Conservation (phyloP, 1,284 basidiomycete genomes). For the Puccinia polysora region DNA sequence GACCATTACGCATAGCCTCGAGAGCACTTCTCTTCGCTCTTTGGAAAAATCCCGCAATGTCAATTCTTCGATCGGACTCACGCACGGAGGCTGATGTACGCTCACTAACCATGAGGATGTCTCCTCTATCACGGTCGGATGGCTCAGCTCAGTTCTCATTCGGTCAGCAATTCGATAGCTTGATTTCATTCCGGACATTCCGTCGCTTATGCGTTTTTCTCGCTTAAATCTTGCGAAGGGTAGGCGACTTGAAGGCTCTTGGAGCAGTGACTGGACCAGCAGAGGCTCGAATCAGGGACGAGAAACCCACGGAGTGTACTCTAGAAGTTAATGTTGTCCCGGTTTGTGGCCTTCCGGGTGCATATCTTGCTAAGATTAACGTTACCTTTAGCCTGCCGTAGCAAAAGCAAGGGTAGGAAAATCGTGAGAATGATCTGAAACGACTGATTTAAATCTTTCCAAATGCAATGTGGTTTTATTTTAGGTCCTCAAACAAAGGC, state of each 20-base stretch:
- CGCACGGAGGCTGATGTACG: slow-evolving; percentile 30
- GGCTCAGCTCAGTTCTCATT: slow-evolving; percentile 34
- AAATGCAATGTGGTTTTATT: background rate
- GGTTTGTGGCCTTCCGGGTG: slow-evolving; percentile 55
- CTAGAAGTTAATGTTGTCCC: slow-evolving; percentile 58
- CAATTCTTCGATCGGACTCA: slow-evolving; percentile 26
- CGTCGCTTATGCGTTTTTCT: background rate
- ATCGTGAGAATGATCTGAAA: background rate
- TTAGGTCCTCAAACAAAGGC: slow-evolving; percentile 54
- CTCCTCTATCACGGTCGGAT: slow-evolving; percentile 19
- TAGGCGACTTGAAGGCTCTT: slow-evolving; percentile 53
- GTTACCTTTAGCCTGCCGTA: too few species aligned
- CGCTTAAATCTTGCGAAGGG: slow-evolving; percentile 47
- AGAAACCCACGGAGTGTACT: slow-evolving; percentile 57
- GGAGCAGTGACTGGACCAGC: slow-evolving; percentile 57
- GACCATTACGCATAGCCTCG: too few species aligned
- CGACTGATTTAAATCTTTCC: background rate
- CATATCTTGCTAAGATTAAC: slow-evolving; percentile 38
- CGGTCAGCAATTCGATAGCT: background rate
- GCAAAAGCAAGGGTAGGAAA: background rate
- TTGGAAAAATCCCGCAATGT: slow-evolving; percentile 12
- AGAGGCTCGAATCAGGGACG: slow-evolving; percentile 58
- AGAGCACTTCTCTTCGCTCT: too few species aligned
- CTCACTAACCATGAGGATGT: slow-evolving; percentile 25
- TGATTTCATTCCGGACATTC: background rate